Conservation (phyloP, 2,329 filamentous ascomycete species). For the Sclerotinia nivalis region DNA sequence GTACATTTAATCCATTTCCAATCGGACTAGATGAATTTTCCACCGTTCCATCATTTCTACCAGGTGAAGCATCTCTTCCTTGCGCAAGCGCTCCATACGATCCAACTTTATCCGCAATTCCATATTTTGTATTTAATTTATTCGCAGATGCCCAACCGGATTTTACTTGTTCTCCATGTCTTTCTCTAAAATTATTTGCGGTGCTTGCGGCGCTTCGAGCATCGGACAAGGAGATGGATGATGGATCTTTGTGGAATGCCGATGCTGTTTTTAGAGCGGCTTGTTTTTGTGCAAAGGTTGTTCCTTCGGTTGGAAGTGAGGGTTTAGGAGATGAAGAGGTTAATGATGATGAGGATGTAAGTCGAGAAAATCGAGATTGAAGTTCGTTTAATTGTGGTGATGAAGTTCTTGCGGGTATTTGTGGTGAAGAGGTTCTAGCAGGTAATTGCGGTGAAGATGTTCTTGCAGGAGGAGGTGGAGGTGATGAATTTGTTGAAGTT, state of each 20-base stretch:
- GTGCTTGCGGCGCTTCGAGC: constrained; percentile 52
- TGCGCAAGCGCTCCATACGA: constrained; percentile 27
- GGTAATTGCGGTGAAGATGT: constrained; percentile 28
- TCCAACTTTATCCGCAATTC: constrained; percentile 39
- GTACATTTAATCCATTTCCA: constrained; percentile 1
- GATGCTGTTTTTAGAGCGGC: constrained; percentile 53
- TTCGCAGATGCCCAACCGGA: constrained; percentile 50
- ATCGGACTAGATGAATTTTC: constrained; percentile 24
- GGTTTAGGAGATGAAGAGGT: constrained; percentile 38
- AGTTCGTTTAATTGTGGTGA: constrained; percentile 40
- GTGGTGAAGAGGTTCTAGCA: constrained; percentile 26
- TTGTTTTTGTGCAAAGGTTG: constrained; percentile 57
- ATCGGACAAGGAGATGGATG: constrained; percentile 53
- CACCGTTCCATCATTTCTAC: constrained; percentile 22
- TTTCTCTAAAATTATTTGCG: constrained; percentile 58
- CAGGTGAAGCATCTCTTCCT: constrained; percentile 24
- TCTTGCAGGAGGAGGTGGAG: constrained; percentile 23
- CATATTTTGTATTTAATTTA: constrained; percentile 41
- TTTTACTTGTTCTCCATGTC: constrained; percentile 60
- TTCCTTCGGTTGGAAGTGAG: constrained; percentile 45
- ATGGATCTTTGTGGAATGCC: constrained; percentile 52
- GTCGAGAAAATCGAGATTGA: constrained; percentile 42
- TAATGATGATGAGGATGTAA: constrained; percentile 23
- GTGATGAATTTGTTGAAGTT: constrained; percentile 27
- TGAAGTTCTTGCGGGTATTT: constrained; percentile 24